Evolutionary conservation across 2,329 filamentous ascomycete genomes (phyloP), one percentile per base, ranked within the genome.

Genomic region (Cordyceps javanica): DNA sequence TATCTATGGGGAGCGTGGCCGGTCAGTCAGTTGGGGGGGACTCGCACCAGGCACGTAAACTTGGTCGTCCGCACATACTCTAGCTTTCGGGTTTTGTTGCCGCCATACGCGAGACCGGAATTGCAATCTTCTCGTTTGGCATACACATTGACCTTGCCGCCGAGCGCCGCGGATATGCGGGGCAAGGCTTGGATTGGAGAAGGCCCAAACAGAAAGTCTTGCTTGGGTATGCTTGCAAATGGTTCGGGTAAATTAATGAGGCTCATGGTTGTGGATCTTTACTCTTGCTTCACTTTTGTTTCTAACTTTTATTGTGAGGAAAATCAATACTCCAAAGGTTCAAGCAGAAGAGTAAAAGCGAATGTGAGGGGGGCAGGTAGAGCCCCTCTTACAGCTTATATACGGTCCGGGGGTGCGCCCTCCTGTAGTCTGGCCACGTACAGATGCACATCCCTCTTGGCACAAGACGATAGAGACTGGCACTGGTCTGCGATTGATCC

Each of bases 91-190:
- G 81, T 83, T 71, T 89, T 89, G 74, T 89, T 89, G 55, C 85
- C 86, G 38, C 86, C 86, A 64, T 79, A 87, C 3, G 85, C 85
- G 19, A 88, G 77, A 0, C 81, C 82, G 2, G 83, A 87, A 71
- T 87, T 88, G 66, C 84, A 83, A 71, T 90, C 87, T 62, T 90
- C 87, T 52, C 87, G 80, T 71, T 90, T 90, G 55, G 87, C 86
- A 67, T 83, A 90, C 61, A 90, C 79, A 21, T 78, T 75, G 41
- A 87, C 82, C 63, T 78, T 79, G 30, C 79, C 78, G 50, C 81
- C 79, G 5, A 89, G 77, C 25, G 81, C 82, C 55, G 77, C 69
- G 32, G 83, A 84, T 66, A 89, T 87, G 61, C 85, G 79, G 56
- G 84, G 82, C 36, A 90, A 80, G 53, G 77, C 70, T 67, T 90